Evolutionary conservation across 2,329 filamentous ascomycete genomes (phyloP).

Genomic region (Epichloe gansuensis): DNA sequence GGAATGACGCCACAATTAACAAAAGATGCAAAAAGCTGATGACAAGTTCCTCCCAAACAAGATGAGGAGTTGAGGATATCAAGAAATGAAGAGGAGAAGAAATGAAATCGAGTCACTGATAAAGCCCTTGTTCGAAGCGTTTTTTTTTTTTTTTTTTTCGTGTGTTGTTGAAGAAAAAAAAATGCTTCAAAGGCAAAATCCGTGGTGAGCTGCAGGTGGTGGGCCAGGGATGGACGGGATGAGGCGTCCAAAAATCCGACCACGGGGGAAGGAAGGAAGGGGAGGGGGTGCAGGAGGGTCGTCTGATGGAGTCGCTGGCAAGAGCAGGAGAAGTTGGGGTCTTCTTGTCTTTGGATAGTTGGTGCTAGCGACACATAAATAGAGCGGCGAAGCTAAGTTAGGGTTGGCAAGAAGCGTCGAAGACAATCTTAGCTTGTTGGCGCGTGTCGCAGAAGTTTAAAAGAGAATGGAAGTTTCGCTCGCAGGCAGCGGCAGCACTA

Average conservation of each 20-base stretch:
- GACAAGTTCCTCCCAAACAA: background rate
- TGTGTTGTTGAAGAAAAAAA: background rate
- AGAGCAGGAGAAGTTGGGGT: background rate
- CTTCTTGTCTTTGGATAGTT: background rate
- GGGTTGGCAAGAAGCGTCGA: background rate
- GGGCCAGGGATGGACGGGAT: background rate
- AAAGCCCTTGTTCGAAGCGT: background rate
- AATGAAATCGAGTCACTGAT: background rate
- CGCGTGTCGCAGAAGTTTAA: slow-evolving; percentile 5
- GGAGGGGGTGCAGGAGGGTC: too few relatives aligned
- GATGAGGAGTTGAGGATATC: background rate
- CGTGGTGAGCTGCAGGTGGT: background rate
- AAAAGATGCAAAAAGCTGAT: background rate
- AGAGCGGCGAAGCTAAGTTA: background rate
- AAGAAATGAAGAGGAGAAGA: background rate
- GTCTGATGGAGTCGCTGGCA: too few relatives aligned
- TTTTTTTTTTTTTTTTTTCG: background rate
- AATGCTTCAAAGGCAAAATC: background rate
- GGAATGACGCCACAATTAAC: background rate
- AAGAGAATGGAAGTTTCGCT: background rate
- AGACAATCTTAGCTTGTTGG: slow-evolving; percentile 2
- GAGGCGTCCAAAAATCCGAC: background rate
- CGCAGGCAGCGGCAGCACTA: background rate
- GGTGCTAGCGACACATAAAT: background rate
- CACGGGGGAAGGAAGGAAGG: too few relatives aligned